Evolutionary conservation across 129 eudicot species (phyloP).

Genomic region (Lactuca sativa): DNA sequence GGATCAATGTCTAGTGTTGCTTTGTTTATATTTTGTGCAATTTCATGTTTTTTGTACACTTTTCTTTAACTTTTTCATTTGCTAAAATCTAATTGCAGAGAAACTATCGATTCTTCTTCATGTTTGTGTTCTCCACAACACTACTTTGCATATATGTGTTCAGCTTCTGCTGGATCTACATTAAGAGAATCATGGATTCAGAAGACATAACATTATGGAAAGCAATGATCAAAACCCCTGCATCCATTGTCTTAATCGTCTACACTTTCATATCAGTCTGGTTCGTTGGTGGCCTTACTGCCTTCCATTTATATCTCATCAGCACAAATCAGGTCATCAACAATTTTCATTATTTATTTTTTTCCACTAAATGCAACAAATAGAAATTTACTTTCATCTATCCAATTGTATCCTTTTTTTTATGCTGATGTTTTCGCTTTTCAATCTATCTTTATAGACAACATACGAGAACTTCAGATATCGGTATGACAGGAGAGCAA

Average conservation of each 20-base stretch:
- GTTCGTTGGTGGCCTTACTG: conserved; percentile 99
- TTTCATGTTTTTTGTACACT: background rate
- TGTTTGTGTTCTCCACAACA: conserved; percentile 95
- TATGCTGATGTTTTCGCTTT: background rate
- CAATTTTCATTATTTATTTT: background rate
- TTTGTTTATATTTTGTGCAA: too few relatives aligned
- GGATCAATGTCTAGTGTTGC: too few relatives aligned
- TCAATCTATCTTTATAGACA: conserved; percentile 53
- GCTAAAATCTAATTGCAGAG: conserved; percentile 53
- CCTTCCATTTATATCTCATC: conserved; percentile 92
- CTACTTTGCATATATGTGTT: conserved; percentile 89
- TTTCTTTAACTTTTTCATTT: background rate
- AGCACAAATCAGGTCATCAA: conserved; percentile 86
- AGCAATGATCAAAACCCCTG: conserved; percentile 96
- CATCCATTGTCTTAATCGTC: conserved; percentile 81
- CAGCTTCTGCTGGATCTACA: conserved; percentile 96
- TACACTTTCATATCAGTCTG: conserved; percentile 96
- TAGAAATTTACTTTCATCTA: too few relatives aligned
- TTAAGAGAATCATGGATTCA: conserved; percentile 68
- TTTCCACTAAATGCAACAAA: too few relatives aligned
- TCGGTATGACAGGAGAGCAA: conserved; percentile 86
- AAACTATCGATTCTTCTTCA: conserved; percentile 94
- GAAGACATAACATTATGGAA: conserved; percentile 77
- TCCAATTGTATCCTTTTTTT: background rate
- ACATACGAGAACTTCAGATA: conserved; percentile 97